phyloP scores from a whole-genome alignment of 139 green algal species.

The Eudorina sp. region DNA sequence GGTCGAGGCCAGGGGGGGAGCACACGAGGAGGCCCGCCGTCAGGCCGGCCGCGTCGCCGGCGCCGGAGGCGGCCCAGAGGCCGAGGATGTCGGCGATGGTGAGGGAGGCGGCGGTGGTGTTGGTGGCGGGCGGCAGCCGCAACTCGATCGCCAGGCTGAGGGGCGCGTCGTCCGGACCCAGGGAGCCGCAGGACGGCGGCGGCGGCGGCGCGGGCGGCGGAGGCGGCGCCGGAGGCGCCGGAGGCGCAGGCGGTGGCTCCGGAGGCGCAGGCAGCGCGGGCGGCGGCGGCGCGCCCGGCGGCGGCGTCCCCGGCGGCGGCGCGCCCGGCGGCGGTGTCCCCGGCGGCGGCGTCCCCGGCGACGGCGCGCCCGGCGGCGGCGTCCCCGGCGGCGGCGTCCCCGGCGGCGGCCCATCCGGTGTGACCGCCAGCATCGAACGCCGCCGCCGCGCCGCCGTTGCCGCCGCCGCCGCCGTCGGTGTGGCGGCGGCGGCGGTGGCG shows the following conservation, averaged over 20 bases:
- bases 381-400: not conserved
- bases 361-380: not conserved
- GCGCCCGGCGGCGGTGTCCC: not conserved
- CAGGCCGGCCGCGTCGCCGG: too few relatives aligned
- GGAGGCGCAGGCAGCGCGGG: not conserved
- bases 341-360: not conserved
- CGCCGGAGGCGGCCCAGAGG: not conserved
- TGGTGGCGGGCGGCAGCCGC: not conserved
- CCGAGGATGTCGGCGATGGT: not conserved
- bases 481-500: too few relatives aligned
- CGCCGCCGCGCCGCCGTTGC: not conserved
- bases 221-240: too few relatives aligned
- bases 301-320: not conserved
- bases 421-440: not conserved
- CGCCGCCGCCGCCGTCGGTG: not conserved
- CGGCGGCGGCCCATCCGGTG: not conserved
- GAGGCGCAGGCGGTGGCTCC: not conserved
- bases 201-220: not conserved
- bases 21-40: not conserved
- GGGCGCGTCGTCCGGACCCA: not conserved
- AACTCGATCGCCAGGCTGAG: not conserved
- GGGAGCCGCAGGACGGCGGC: not conserved
- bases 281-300: not conserved
- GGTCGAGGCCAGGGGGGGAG: not conserved
- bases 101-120: not conserved